Evolutionary conservation across 2,329 filamentous ascomycete genomes (phyloP), one percentile per base, ranked within the genome.

Genomic region (Plenodomus biglobosus): DNA sequence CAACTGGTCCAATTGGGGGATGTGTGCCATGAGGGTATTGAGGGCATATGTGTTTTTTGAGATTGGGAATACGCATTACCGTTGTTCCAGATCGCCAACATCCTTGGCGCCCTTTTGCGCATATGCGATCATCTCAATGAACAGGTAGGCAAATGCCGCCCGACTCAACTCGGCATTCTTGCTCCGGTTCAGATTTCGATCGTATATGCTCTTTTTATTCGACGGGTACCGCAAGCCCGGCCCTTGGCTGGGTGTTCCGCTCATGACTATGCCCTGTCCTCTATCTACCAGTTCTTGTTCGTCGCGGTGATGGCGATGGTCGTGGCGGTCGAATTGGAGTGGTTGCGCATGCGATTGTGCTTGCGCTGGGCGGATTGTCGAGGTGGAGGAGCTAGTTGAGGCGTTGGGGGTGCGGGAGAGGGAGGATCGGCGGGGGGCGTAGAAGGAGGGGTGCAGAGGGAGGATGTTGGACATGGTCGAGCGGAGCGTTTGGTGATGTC

Each of bases 191-290:
- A 97, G 80, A 53, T 95, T 91, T 46, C 94, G 84, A 78, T 96
- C 91, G 78, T 97, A 99, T 77, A 99, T 97, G 57, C 91, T 96
- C 78, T 97, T 97, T 77, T 91, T 90, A 73, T 85, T 95, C 47
- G 89, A 89, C 40, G 94, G 92, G 66, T 95, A 90, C 60, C 91
- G 88, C 53, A 99, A 85, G 20, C 88, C 86, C 11, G 62, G 39
- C 42, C 55, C 62, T 55, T 58, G 61, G 39, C 48, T 55, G 37
- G 51, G 45, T 44, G 53, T 63, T 37, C 58, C 58, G 50, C 59
- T 65, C 62, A 67, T 67, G 7, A 58, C 46, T 48, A 44, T 46
- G 48, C 46, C 53, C 42, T 46, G 58, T 21, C 46, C 52, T 40
- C 50, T 46, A 42, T 52, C 17, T 35, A 27, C 45, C 22, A 40